A percentile compares a stretch with the other conserved stretches of the same genome.
Conservation (phyloP, 805 yeast genomes). For the Myxozyma udenii region DNA sequence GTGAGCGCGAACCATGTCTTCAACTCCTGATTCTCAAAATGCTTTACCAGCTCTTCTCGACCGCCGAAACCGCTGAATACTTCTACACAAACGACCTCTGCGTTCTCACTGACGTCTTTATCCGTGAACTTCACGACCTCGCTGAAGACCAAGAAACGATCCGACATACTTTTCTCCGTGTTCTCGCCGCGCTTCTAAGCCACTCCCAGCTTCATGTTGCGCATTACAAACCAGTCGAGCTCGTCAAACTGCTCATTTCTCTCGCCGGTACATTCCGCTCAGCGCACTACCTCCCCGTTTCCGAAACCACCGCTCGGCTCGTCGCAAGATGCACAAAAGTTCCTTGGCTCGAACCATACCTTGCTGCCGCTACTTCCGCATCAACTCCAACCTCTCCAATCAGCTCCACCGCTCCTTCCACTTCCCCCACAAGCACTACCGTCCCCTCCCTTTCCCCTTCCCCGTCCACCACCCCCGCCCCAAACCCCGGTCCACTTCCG, state of each 20-base stretch:
- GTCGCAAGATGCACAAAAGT: conserved; percentile 25
- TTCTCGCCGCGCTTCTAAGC: conserved; percentile 65
- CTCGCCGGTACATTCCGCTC: conserved; percentile 36
- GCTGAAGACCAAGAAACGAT: conserved; percentile 54
- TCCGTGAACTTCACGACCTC: conserved; percentile 72
- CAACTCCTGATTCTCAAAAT: conserved; percentile 78
- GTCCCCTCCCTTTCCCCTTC: not conserved
- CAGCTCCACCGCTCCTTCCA: not conserved
- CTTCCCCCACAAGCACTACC: not conserved
- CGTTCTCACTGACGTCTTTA: conserved; percentile 76
- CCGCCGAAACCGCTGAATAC: conserved; percentile 59
- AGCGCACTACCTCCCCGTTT: conserved; percentile 18
- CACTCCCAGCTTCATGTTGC: conserved; percentile 59
- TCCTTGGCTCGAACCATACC: conserved; percentile 17
- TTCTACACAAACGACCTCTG: conserved; percentile 81
- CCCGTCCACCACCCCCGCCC: not conserved
- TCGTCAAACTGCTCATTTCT: conserved; percentile 51
- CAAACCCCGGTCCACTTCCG: not conserved
- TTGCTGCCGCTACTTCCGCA: not conserved
- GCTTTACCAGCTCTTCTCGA: conserved; percentile 68
- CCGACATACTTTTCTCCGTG: conserved; percentile 70
- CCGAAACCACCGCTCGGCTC: conserved; percentile 25
- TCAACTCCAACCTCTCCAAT: not conserved
- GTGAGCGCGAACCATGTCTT: conserved; percentile 60
- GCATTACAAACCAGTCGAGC: conserved; percentile 56